Base-by-base conservation (phyloP, 495 filamentous ascomycete species). In the Penicillium cosmopolitanum region DNA sequence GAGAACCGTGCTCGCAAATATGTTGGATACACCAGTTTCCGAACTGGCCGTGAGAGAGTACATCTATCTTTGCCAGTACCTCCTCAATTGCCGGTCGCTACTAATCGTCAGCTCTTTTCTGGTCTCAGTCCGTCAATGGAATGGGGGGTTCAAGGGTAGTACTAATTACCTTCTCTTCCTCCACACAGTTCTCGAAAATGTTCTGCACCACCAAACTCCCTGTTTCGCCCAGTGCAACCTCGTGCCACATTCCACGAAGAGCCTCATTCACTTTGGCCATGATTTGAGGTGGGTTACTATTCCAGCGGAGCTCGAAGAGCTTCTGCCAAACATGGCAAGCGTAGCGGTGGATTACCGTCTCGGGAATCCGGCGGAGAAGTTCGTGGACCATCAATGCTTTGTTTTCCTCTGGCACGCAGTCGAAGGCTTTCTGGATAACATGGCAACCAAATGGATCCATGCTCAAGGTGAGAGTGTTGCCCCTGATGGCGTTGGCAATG, bases 21-120 rank as follows among this genome's bases (percentile, higher is more conserved):
- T 98, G 95, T 74, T 98, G 95, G 65, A 98, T 98, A 75, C 95
- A 98, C 95, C 95, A 98, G 69, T 98, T 98, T 50, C 95, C 95
- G 70, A 98, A 98, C 69, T 98, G 95, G n/a, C 95, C 95, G 73
- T 96, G 95, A 47, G 95, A 89, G 66, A 98, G 91, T 53, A 97
- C 87, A 73, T 98, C 92, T 56, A 98, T 96, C 70, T 92, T 96
- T 35, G 82, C 87, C 28, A 98, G 82, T 7, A 98, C 95, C 70
- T 98, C 95, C 73, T 96, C 92, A 66, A 98, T 96, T 68, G 95
- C 97, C 44, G 92, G 91, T 60, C 95, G 92, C 94, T 97, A 54
- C 19, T 21, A 33, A 44, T 46, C 55, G 62, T 85, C 67, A 82
- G 80, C 60, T 66, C 64, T 59, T 34, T 12, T 38, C 23, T 42